Evolutionary conservation across 176 grass and related monocot species (phyloP), one percentile per base, ranked within the genome.

Genomic region (Pontederia paniculata): DNA sequence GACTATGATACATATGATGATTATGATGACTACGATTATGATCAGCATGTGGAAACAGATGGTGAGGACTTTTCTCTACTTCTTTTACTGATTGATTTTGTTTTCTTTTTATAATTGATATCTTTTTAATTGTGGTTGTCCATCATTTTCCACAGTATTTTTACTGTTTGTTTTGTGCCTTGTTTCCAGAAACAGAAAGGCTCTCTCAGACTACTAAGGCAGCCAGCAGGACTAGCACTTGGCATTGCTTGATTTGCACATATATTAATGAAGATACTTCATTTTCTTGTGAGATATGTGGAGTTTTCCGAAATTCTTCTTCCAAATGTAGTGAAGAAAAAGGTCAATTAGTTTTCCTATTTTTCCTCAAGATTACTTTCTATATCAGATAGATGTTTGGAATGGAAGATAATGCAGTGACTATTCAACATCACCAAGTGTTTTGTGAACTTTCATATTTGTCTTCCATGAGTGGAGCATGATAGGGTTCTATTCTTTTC

Each of bases 241-340:
- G 91, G 91, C 78, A 21, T 2, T 97, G 91, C 74, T 78, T 83
- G 14, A 87, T 87, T 72, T 97, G 91, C 52, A 79, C 53, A 8
- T 90, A 87, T 23, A 70, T 61, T 76, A 97, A 97, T 77, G 79
- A 86, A 58, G 83, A 81, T 68, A 76, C 63, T 75, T 73, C 78
- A 70, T 19, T 76, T 14, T 82, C 73, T 56, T 97, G 91, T 63
- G 80, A 90, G 75, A 84, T 90, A 67, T 97, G 91, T 74, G 91
- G 91, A 21, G 86, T 83, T 60, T 84, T 97, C 70, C 73, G 57
- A 56, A 77, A 84, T n/a, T 90, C 89, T 81, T 77, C 86, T 72
- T 48, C 62, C 28, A 88, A 87, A 60, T 68, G 87, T 71, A 70
- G 45, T 69, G 67, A 74, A 5, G 23, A 72, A 65, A 79, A 83